Base-by-base conservation (phyloP, 106 monocot species). In the Acorus gramineus region DNA sequence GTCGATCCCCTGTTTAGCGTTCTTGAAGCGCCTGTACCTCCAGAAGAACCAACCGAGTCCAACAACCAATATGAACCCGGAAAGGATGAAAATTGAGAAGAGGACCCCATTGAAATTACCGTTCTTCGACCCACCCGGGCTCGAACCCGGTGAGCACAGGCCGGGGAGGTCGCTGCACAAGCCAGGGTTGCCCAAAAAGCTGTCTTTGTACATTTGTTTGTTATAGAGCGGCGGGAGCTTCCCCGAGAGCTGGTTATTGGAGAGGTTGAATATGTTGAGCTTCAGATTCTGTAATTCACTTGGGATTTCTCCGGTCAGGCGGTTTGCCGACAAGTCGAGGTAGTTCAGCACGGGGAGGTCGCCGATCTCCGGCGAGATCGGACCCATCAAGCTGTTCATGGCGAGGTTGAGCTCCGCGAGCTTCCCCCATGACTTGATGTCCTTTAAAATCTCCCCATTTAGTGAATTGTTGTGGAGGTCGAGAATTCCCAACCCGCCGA, bases 171-270 rank as follows among this genome's bases (percentile, higher is more conserved):
- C 75, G 0, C 56, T 42, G 51, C 88, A 84, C 3, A 88, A 65
- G 14, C 71, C 71, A n/a, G 88, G 81, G 12, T 88, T 88, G 10
- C 78, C 73, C 6, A 81, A 7, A 73, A 88, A 88, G 61, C 78
- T 81, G 42, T 63, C 57, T 7, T 44, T 50, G 71, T 72, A 78
- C 14, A 52, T 55, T 0, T 66, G 54, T 46, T 42, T 63, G 28
- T 64, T 55, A 43, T 71, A 80, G 3, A 75, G 49, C 8, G 87
- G 83, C 2, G 87, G 87, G 8, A 87, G 60, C 1, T 49, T 44
- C 9, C 87, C 87, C 4, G 70, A 72, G 7, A 87, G 73, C 3
- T 53, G 68, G 61, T 87, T 87, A 60, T 78, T 62, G 4, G 84
- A 84, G 9, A 87, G 46, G 52, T 87, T 84, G 73, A 87, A 73